Percentiles rank a stretch among this genome's conserved stretches.
phyloP scores from a whole-genome alignment of 2,329 filamentous ascomycete species.

The Colletotrichum sp. region DNA sequence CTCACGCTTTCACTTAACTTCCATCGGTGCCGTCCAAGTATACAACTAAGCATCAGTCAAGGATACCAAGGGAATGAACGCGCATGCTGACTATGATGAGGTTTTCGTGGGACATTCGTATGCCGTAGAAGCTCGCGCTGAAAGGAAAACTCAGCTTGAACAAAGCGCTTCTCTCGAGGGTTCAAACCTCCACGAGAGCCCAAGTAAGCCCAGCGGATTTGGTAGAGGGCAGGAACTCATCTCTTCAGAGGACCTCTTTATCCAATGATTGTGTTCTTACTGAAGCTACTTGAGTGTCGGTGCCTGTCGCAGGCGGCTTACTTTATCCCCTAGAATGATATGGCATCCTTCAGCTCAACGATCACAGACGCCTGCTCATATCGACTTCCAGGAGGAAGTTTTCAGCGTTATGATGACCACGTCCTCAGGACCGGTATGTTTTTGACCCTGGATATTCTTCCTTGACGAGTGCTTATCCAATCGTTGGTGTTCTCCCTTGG shows the following conservation, averaged over 20 bases:
- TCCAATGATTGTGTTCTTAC: too few species aligned
- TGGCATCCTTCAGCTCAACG: neutral
- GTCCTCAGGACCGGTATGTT: neutral
- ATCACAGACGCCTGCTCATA: neutral
- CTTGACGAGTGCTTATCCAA: neutral
- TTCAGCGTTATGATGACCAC: neutral
- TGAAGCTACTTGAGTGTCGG: neutral
- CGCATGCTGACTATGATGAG: neutral
- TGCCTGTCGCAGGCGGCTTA: neutral
- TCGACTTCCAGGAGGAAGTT: neutral
- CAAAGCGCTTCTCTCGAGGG: neutral
- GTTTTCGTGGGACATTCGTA: rapidly evolving
- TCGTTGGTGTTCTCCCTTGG: rapidly evolving
- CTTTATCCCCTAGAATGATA: neutral
- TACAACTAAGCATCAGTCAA: neutral
- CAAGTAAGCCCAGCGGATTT: neutral
- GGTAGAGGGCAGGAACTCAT: neutral
- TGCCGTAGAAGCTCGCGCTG: neutral
- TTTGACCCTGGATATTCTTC: neutral
- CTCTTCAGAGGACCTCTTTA: neutral
- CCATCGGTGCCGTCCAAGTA: neutral
- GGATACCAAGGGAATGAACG: neutral
- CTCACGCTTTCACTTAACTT: neutral
- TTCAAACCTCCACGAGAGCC: neutral
- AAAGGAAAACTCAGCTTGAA: neutral